Conservation (phyloP, 495 filamentous ascomycete species). For the Ascobolus immersus region DNA sequence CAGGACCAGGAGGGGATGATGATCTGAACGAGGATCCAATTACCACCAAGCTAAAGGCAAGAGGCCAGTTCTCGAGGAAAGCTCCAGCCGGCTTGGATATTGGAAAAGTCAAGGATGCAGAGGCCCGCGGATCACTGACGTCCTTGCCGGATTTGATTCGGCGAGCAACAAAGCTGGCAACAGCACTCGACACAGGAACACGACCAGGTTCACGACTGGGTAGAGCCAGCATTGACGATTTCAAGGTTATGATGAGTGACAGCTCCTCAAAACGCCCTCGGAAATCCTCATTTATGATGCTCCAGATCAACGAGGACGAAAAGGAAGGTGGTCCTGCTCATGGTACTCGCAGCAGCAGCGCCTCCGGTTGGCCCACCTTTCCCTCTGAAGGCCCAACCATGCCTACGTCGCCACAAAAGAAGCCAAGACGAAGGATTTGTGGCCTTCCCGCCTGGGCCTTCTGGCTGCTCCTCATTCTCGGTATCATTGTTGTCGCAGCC, state of each 20-base stretch:
- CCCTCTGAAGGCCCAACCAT: no score
- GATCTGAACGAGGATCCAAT: slow-evolving; percentile 23
- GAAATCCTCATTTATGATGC: no score
- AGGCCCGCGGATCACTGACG: slow-evolving; percentile 63
- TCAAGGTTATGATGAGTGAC: no score
- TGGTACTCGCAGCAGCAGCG: no score
- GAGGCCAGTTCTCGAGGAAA: slow-evolving; percentile 9
- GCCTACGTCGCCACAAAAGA: slow-evolving; percentile 3
- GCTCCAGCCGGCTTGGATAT: slow-evolving; percentile 44
- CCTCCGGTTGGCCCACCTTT: no score
- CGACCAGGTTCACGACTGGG: no score
- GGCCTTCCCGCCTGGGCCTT: slow-evolving; percentile 67
- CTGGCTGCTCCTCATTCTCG: slow-evolving; percentile 36
- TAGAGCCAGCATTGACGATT: slow-evolving; percentile 39
- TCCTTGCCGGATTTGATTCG: slow-evolving; percentile 77
- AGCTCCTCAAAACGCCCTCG: no score
- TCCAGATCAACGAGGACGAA: no score
- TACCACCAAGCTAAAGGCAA: slow-evolving; percentile 20
- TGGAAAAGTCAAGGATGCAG: slow-evolving; percentile 49
- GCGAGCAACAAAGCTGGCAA: slow-evolving; percentile 62
- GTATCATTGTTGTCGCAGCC: slow-evolving; percentile 54
- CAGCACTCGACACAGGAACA: slow-evolving; percentile 70
- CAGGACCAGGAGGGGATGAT: slow-evolving; percentile 16
- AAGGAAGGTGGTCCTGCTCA: no score
- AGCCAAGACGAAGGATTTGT: slow-evolving; percentile 34